A percentile compares a stretch with the other conserved stretches of the same genome.
Evolutionary conservation across 2,329 filamentous ascomycete genomes (phyloP).

Genomic region (Fusarium subglutinans): DNA sequence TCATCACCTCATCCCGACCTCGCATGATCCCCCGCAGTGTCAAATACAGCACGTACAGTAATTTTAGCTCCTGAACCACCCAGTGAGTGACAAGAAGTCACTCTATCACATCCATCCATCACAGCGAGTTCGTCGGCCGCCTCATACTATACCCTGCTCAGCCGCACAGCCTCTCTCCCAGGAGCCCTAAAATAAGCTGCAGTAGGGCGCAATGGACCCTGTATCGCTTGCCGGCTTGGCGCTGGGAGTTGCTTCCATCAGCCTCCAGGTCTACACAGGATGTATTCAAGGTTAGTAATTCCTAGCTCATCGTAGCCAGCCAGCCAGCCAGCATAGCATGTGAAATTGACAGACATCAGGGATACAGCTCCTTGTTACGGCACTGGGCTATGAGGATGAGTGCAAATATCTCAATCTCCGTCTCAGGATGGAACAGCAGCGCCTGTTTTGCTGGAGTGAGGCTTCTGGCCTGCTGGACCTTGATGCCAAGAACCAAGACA

Average conservation of each 20-base stretch:
- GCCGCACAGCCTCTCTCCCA: conserved; percentile 5
- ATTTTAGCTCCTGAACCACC: not conserved
- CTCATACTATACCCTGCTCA: not conserved
- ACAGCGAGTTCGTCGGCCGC: not conserved
- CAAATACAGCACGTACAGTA: not conserved
- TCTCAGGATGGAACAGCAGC: conserved; percentile 60
- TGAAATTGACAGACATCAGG: conserved; percentile 35
- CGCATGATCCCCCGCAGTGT: conserved; percentile 10
- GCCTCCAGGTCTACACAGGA: conserved; percentile 57
- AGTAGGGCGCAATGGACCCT: conserved; percentile 51
- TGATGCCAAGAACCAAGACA: conserved; percentile 52
- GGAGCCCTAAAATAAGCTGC: conserved; percentile 3
- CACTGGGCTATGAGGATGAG: conserved; percentile 58
- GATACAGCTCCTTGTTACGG: conserved; percentile 60
- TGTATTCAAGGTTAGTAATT: conserved; percentile 53
- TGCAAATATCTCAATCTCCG: conserved; percentile 59
- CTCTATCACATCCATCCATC: not conserved
- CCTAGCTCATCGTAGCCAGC: not conserved
- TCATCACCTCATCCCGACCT: not conserved
- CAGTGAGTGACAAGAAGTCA: not conserved
- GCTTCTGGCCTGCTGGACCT: conserved; percentile 58
- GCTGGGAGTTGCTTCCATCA: conserved; percentile 56
- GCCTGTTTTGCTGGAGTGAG: conserved; percentile 60
- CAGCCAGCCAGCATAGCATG: not conserved
- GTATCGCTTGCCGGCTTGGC: conserved; percentile 54